Evolutionary conservation across 2,329 filamentous ascomycete species (phyloP), one percentile per base, ranked within the genome.

Genomic region (Leptosphaerulina australis): DNA sequence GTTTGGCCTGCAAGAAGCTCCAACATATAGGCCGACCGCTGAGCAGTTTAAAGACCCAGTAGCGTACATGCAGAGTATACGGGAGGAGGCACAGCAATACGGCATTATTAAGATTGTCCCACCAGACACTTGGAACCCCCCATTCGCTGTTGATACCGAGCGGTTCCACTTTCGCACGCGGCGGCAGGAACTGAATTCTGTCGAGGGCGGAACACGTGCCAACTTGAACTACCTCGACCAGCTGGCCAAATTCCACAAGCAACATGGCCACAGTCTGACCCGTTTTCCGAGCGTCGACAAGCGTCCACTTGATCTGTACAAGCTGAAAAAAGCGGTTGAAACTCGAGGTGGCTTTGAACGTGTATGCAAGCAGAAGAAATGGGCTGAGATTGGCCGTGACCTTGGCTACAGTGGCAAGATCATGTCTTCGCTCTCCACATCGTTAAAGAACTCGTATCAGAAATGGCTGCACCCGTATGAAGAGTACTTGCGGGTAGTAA

Each of bases 381-480:
- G 94, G 94, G 94, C 94, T 12, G 94, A 99, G 73, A 97, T 99
- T 63, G 94, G 94, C 25, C 86, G 94, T 66, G 94, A 97, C 70
- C 78, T 99, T 37, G 94, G 94, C 45, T 99, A 99, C 75, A 97
- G 93, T 69, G 94, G 94, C 69, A 99, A 99, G 78, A 99, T 99
- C 57, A 99, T 99, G 94, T 97, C 93, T 2, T 97, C 94, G 7
- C 78, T 99, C 36, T 99, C 94, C 5, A 99, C 94, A 0, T 97
- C 94, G 4, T 82, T 99, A 31, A 99, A 97, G 73, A 99, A 99
- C 73, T 97, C 94, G 0, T 99, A 95, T 65, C 91, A 96, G 71
- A 87, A 93, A 75, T 99, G 94, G 90, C 85, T 99, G 3, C 90
- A 91, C 67, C 94, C 94, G 0, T 99, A 97, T 64, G 94, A 99